phyloP scores from a whole-genome alignment of 2,329 filamentous ascomycete genomes.

The Cordyceps militaris region DNA sequence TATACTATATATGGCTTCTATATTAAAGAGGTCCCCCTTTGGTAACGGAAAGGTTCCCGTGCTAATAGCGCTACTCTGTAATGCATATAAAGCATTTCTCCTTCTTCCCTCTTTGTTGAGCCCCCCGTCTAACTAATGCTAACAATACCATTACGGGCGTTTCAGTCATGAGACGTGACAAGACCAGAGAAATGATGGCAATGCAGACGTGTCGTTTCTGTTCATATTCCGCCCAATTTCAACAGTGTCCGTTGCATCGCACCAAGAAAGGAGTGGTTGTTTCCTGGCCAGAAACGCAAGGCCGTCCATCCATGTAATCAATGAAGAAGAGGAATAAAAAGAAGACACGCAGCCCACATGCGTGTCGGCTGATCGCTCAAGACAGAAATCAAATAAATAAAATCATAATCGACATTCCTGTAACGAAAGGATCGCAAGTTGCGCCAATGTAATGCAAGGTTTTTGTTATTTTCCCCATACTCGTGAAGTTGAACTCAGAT shows the following conservation, averaged over 20 bases:
- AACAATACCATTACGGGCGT: background rate
- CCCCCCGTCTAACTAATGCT: background rate
- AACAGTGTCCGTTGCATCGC: background rate
- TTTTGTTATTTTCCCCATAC: background rate
- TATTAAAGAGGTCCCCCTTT: background rate
- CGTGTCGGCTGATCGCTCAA: background rate
- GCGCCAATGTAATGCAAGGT: slow-evolving; percentile 7
- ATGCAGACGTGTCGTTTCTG: background rate
- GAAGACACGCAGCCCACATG: background rate
- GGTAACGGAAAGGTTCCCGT: background rate
- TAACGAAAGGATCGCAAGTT: background rate
- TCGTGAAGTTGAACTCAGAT: background rate
- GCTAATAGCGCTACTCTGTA: too few relatives aligned
- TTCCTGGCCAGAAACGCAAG: background rate
- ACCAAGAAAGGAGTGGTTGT: background rate
- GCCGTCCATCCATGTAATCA: background rate
- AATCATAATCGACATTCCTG: background rate
- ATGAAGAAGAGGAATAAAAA: background rate
- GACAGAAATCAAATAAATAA: background rate
- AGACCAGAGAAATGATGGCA: background rate
- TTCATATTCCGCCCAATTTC: background rate
- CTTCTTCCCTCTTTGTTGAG: background rate
- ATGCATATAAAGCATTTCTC: slow-evolving; percentile 1
- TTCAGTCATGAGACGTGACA: background rate
- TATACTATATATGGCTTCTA: too few relatives aligned